Conservation (phyloP, 192 early-diverging fungal genomes). For the Linnemannia elongata region DNA sequence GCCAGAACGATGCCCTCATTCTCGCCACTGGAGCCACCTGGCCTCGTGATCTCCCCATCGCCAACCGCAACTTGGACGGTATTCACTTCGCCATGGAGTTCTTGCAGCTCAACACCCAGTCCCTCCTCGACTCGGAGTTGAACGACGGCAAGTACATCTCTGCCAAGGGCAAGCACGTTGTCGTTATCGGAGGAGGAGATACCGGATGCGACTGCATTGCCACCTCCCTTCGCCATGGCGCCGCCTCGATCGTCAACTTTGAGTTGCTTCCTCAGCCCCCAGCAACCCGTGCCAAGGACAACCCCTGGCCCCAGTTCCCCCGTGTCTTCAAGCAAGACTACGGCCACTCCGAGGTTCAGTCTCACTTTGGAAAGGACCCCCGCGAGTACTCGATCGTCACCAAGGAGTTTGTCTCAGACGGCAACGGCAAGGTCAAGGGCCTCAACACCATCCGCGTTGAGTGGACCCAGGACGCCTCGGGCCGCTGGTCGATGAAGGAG, state of each 20-base stretch:
- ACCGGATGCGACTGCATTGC: slow-evolving; percentile 98
- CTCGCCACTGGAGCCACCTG: slow-evolving; percentile 96
- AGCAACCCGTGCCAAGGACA: slow-evolving; percentile 82
- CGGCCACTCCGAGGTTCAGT: slow-evolving; percentile 92
- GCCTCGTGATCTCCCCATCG: slow-evolving; percentile 95
- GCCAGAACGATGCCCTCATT: slow-evolving; percentile 84
- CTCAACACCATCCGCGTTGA: slow-evolving; percentile 96
- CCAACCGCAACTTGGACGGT: slow-evolving; percentile 87
- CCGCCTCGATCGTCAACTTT: slow-evolving; percentile 93
- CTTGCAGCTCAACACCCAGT: slow-evolving; percentile 91
- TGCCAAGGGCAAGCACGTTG: slow-evolving; percentile 93
- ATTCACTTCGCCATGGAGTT: slow-evolving; percentile 99
- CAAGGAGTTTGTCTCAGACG: slow-evolving; percentile 94
- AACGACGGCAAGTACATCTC: slow-evolving; percentile 80
- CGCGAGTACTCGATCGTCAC: slow-evolving; percentile 95
- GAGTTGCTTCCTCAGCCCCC: slow-evolving; percentile 97
- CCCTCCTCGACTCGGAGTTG: slow-evolving; percentile 85
- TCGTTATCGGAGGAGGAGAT: slow-evolving; percentile 99
- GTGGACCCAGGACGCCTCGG: slow-evolving; percentile 87
- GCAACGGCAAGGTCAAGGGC: slow-evolving; percentile 84
- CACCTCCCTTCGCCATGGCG: slow-evolving; percentile 93
- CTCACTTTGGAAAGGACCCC: slow-evolving; percentile 94
- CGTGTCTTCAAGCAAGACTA: slow-evolving; percentile 97
- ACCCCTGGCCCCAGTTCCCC: slow-evolving; percentile 99
- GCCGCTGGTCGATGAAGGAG: slow-evolving; percentile 92